These are phyloP conservation scores for Apiotrichum brassicae DNA, from an alignment of 1,284 basidiomycete genomes.

Conservation along the genomic window DNA sequence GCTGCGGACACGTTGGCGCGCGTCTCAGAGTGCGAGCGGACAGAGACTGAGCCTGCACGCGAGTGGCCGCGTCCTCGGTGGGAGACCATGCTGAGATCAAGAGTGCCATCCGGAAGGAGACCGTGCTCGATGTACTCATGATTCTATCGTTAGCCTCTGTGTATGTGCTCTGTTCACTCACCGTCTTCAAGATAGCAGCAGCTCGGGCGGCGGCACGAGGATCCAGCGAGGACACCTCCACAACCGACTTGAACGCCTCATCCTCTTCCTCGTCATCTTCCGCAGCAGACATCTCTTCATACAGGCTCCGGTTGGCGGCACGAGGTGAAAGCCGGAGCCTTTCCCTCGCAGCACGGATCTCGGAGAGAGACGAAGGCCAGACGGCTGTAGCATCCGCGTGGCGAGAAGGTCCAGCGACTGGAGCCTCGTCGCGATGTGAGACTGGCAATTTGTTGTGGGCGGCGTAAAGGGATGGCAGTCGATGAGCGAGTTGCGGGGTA, in stretches of 20 bases:
- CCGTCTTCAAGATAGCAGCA: constrained; percentile 81
- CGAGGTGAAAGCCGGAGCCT: background rate
- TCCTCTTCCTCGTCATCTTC: constrained; percentile 19
- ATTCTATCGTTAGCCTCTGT: constrained; percentile 52
- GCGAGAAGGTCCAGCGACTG: background rate
- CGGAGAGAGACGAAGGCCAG: background rate
- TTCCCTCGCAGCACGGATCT: background rate
- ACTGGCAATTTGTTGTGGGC: too few relatives aligned
- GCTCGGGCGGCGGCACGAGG: constrained; percentile 76
- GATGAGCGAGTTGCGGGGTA: background rate
- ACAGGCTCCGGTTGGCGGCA: background rate
- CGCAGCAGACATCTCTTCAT: constrained; percentile 10
- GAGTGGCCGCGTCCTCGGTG: constrained; percentile 17
- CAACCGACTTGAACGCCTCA: constrained; percentile 38
- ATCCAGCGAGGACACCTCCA: constrained; percentile 74
- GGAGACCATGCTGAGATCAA: background rate
- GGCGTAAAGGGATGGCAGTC: background rate
- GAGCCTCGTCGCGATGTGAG: too few relatives aligned
- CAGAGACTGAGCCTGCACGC: background rate
- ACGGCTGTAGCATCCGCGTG: background rate
- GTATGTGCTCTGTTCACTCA: constrained; percentile 36
- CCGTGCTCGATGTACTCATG: constrained; percentile 73
- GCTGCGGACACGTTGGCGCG: background rate
- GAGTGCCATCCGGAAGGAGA: constrained; percentile 19
- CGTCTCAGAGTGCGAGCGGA: too few relatives aligned